These are phyloP conservation scores for Phaeosphaeriaceae sp. DNA, from an alignment of 2,329 filamentous ascomycete genomes.

Conservation along the genomic window DNA sequence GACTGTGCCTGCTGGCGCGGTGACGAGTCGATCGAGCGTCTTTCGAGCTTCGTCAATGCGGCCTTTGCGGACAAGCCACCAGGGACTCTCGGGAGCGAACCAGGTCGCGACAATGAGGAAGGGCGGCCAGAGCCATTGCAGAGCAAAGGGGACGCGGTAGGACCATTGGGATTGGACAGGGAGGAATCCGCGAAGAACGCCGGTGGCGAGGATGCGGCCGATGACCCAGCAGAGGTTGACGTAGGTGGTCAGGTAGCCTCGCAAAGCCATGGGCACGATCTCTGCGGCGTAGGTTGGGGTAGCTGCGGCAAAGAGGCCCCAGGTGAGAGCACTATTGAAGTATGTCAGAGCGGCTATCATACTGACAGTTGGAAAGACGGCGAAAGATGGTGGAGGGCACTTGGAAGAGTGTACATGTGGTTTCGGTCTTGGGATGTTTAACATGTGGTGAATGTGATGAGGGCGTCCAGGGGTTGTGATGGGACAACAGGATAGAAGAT, in stretches of 20 bases:
- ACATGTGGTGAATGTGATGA: slow-evolving; percentile 44
- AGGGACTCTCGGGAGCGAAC: slow-evolving; percentile 73
- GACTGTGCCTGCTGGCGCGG: slow-evolving; percentile 66
- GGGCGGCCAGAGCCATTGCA: slow-evolving; percentile 79
- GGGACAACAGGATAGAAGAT: no score
- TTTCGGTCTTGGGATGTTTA: no score
- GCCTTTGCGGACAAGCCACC: slow-evolving; percentile 74
- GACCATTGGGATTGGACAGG: slow-evolving; percentile 70
- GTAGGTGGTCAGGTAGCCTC: slow-evolving; percentile 64
- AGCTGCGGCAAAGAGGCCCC: slow-evolving; percentile 56
- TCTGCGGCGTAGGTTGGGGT: slow-evolving; percentile 58
- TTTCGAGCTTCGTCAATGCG: slow-evolving; percentile 68
- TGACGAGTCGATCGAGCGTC: slow-evolving; percentile 67
- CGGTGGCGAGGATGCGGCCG: slow-evolving; percentile 73
- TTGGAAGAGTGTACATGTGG: no score
- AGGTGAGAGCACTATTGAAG: slow-evolving; percentile 52
- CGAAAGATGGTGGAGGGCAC: no score
- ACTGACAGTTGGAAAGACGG: no score
- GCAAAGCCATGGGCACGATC: slow-evolving; percentile 72
- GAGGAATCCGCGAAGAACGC: slow-evolving; percentile 71
- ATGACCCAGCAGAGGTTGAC: slow-evolving; percentile 79
- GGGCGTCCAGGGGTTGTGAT: slow-evolving; percentile 4
- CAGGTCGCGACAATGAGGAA: slow-evolving; percentile 69
- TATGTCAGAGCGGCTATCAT: no score
- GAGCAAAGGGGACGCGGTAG: slow-evolving; percentile 68